These are phyloP conservation scores for Citrus trifoliata DNA, from an alignment of 345 rosid species.

Conservation along the genomic window DNA sequence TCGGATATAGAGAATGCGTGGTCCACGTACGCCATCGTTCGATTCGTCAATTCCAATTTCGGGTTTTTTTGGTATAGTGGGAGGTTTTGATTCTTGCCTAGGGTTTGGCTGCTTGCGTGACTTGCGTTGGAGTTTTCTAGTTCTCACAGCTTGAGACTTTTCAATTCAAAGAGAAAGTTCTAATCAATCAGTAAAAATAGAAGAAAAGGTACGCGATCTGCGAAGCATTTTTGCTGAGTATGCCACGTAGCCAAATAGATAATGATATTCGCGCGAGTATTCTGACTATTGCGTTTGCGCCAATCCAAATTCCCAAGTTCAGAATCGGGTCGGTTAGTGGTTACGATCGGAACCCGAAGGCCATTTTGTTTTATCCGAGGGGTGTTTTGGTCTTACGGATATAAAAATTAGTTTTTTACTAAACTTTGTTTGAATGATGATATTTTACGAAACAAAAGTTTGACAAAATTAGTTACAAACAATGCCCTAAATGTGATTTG, in stretches of 20 bases:
- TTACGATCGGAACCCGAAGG: too few relatives aligned
- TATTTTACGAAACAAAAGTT: too few relatives aligned
- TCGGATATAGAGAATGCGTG: conserved; percentile 94
- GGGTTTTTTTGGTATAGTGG: neutral
- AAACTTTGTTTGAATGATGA: too few relatives aligned
- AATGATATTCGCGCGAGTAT: neutral
- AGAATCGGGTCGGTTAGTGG: neutral
- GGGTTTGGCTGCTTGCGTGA: neutral
- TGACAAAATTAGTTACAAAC: too few relatives aligned
- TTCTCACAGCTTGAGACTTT: neutral
- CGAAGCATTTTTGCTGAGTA: neutral
- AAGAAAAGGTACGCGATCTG: neutral
- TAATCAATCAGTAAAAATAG: too few relatives aligned
- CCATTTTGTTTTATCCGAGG: too few relatives aligned
- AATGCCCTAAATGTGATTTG: too few relatives aligned
- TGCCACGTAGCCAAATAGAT: neutral
- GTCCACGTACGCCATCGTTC: conserved; percentile 86
- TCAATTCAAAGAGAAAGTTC: neutral
- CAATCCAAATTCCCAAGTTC: neutral
- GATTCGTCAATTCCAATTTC: neutral
- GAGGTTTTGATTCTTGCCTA: neutral
- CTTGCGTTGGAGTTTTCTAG: neutral
- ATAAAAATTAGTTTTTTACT: too few relatives aligned
- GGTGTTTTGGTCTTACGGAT: too few relatives aligned
- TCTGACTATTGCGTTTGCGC: neutral